Evolutionary conservation across 257 asterid genomes (phyloP), one percentile per base, ranked within the genome.

Genomic region (Avicennia marina): DNA sequence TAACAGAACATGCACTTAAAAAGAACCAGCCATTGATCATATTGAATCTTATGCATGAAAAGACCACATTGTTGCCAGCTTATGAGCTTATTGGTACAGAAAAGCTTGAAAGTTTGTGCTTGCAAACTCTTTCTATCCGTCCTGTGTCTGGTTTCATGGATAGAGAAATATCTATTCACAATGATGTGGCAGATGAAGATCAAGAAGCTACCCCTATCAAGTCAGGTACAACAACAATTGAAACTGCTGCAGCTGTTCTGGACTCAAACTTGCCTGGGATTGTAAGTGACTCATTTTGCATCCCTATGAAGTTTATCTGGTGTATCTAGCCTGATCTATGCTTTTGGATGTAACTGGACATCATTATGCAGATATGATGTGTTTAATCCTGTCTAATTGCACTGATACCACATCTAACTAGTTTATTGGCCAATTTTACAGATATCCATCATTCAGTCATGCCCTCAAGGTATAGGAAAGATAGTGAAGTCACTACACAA

Each of bases 1-100:
- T 89, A 67, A 93, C 97, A 0, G 96, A 89, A 45, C 87, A 77
- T 17, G 95, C 99, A 6, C 95, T 93, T 40, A 78, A 73, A 56
- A 93, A 82, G 81, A 84, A 89, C 75, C 81, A 77, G 65, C 96
- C 99, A 1, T 67, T 93, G 73, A 60, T 89, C 49, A 64, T 93
- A 54, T 55, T 73, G 60, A 93, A 93, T 78, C 70, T 89, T 40
- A 76, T 59, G 80, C 99, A 82, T 66, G 95, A 80, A 65, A 89
- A 84, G 71, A 85, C 82, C 58, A 41, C 77, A 39, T n/a, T 70
- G 43, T 70, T 78, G 20, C 66, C 82, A 47, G 77, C 69, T 45
- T 95, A 80, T 32, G 87, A 78, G 64, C 72, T 75, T 60, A 70
- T 70, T 63, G 82, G 85, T 54, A 43, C 27, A 34, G 75, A 54